Evolutionary conservation across 1,284 basidiomycete genomes (phyloP).

Genomic region (Heliocybe sulcata): DNA sequence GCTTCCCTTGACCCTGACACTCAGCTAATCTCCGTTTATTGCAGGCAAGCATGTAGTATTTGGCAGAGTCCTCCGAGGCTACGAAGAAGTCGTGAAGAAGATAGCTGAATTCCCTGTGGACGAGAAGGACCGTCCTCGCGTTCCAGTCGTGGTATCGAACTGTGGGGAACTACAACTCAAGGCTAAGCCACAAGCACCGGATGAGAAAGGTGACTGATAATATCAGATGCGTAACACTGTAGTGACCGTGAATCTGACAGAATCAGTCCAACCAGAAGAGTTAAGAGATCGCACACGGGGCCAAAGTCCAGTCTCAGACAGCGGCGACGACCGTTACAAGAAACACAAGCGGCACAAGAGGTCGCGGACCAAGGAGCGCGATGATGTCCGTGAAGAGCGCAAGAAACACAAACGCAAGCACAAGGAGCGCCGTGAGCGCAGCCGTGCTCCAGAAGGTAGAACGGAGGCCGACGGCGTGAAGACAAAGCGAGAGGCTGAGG

Average conservation of each 20-base stretch:
- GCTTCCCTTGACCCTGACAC: background rate
- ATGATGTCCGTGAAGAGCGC: slow-evolving; percentile 7
- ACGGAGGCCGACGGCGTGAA: background rate
- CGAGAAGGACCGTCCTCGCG: slow-evolving; percentile 62
- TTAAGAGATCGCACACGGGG: background rate
- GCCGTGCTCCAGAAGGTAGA: background rate
- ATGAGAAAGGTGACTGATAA: slow-evolving; percentile 9
- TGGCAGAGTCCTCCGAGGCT: slow-evolving; percentile 56
- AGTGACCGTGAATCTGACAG: background rate
- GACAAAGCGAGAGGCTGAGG: slow-evolving; percentile 27
- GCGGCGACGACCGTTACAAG: slow-evolving; percentile 22
- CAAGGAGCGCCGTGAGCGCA: slow-evolving; percentile 6
- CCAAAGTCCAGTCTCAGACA: slow-evolving; percentile 7
- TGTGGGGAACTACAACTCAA: slow-evolving; percentile 83
- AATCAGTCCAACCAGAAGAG: background rate
- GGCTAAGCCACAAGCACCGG: slow-evolving; percentile 21
- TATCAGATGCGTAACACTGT: slow-evolving; percentile 3
- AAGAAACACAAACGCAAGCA: slow-evolving; percentile 17
- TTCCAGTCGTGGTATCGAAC: slow-evolving; percentile 68
- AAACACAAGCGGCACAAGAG: slow-evolving; percentile 18
- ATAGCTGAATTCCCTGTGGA: slow-evolving; percentile 55
- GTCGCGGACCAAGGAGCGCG: slow-evolving; percentile 16
- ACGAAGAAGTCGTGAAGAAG: slow-evolving; percentile 49
- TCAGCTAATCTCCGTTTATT: background rate
- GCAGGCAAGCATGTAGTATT: slow-evolving; percentile 77